Base-by-base conservation (phyloP, 176 grass and related monocot species). In the Dactylis glomerata region DNA sequence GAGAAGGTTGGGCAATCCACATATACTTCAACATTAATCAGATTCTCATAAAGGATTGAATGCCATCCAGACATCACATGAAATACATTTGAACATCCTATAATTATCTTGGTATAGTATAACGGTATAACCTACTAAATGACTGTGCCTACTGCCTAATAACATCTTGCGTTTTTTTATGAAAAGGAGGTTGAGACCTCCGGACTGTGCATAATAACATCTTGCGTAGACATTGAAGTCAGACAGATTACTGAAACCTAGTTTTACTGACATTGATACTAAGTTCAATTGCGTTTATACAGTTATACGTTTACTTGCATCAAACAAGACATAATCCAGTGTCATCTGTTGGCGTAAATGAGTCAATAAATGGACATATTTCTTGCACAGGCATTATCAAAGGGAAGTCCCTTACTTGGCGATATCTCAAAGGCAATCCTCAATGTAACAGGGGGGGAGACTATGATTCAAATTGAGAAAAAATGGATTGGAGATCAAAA, bases 391-490 rank as follows among this genome's bases (percentile, higher is more conserved):
- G 87, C 83, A 58, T 89, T 89, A 38, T 64, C 68, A 19, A 92
- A 89, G 78, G 42, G 81, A 44, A 84, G 81, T 16, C 80, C 79
- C 27, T 81, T 92, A 16, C 55, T 86, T 2, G 17, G 58, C 0
- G 92, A 93, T 42, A 34, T 93, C 3, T 93, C 88, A 22, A 88
- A 75, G 57, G 86, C 82, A 70, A 93, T 93, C 17, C 85, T 91
- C 24, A 93, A 82, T 80, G 56, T 93, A 66, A 91, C 88, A 28
- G 92, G 85, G 33, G 86, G 83, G 3, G 78, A 88, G 1, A 51
- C 59, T 27, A 83, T 82, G 27, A 71, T 77, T 30, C 76, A 62
- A 2, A 88, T 88, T 24, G 72, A 93, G 52, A 90, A 82, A 17
- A 86, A 73, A 83, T 91, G 92, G 92, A 81, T 88, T 26, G 51